These are phyloP conservation scores for Daldinia caldariorum DNA, from an alignment of 495 filamentous ascomycete genomes.

Conservation along the genomic window DNA sequence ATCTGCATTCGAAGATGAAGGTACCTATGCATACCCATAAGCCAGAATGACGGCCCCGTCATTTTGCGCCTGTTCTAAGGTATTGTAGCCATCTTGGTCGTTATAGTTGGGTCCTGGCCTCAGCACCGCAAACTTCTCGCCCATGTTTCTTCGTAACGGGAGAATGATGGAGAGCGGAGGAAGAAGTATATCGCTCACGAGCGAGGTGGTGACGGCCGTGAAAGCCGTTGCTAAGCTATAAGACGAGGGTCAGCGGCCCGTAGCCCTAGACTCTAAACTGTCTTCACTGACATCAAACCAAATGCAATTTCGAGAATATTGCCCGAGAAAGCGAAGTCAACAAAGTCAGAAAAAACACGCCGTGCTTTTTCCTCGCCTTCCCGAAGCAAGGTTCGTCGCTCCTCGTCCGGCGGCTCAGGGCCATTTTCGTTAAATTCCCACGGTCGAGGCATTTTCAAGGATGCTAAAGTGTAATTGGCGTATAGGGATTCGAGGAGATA, in stretches of 20 bases:
- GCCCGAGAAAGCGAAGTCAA: constrained; percentile 76
- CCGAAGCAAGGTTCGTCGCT: constrained; percentile 48
- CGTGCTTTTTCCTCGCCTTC: constrained; percentile 49
- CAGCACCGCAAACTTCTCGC: constrained; percentile 78
- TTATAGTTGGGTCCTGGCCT: constrained; percentile 63
- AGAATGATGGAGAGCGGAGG: constrained; percentile 75
- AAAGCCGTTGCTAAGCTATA: constrained; percentile 75
- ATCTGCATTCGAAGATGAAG: constrained; percentile 3
- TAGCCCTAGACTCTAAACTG: neutral
- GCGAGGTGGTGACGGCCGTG: constrained; percentile 74
- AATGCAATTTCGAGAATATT: constrained; percentile 81
- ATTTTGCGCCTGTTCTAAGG: constrained; percentile 69
- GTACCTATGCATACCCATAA: constrained; percentile 64
- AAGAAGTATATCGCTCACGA: constrained; percentile 75
- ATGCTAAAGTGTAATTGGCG: neutral
- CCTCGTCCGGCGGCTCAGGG: constrained; percentile 41
- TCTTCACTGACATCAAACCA: constrained; percentile 70
- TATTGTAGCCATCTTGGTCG: constrained; percentile 68
- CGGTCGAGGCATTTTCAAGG: constrained; percentile 46
- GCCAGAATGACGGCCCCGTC: constrained; percentile 78
- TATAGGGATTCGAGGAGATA: constrained; percentile 6
- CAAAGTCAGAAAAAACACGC: constrained; percentile 67
- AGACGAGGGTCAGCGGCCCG: constrained; percentile 16
- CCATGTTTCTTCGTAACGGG: constrained; percentile 75
- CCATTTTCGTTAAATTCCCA: constrained; percentile 43